These are phyloP conservation scores for Nepenthes mirabilis DNA, from an alignment of 148 eudicot genomes.

Conservation along the genomic window DNA sequence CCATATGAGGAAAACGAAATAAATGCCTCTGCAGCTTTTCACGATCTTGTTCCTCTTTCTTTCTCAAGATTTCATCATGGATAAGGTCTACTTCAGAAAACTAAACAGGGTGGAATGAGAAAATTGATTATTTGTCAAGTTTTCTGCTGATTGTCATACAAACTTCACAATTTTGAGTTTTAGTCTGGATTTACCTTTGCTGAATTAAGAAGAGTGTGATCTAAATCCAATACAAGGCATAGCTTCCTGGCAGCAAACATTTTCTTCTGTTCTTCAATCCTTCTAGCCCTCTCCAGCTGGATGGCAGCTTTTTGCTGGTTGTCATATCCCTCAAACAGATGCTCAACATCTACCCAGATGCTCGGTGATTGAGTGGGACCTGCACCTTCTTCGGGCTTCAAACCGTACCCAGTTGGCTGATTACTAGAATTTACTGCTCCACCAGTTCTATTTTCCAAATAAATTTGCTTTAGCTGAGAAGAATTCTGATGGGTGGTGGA, in stretches of 20 bases:
- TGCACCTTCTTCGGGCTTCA: conserved; percentile 37
- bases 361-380: conserved; percentile 39
- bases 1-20: conserved; percentile 91
- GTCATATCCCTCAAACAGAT: conserved; percentile 80
- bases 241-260: conserved; percentile 78
- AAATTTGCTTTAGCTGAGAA: conserved; percentile 23
- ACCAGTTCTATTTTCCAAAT: conserved; percentile 19
- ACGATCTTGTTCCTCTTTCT: conserved; percentile 94
- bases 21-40: conserved; percentile 80
- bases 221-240: conserved; percentile 94
- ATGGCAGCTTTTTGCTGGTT: conserved; percentile 78
- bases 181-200: conserved; percentile 52
- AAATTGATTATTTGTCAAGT: not conserved
- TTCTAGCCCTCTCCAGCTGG: conserved; percentile 77
- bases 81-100: conserved; percentile 73
- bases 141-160: not conserved
- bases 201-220: conserved; percentile 96
- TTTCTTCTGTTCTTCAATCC: conserved; percentile 85
- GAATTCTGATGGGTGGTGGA: conserved; percentile 24
- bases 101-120: conserved; percentile 21
- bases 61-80: conserved; percentile 88
- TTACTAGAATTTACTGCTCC: conserved; percentile 16
- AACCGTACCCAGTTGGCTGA: conserved; percentile 18
- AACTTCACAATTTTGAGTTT: not conserved
- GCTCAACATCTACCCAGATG: conserved; percentile 81